Conservation (phyloP, 805 yeast genomes). For the Ogataea wickerhamii region DNA sequence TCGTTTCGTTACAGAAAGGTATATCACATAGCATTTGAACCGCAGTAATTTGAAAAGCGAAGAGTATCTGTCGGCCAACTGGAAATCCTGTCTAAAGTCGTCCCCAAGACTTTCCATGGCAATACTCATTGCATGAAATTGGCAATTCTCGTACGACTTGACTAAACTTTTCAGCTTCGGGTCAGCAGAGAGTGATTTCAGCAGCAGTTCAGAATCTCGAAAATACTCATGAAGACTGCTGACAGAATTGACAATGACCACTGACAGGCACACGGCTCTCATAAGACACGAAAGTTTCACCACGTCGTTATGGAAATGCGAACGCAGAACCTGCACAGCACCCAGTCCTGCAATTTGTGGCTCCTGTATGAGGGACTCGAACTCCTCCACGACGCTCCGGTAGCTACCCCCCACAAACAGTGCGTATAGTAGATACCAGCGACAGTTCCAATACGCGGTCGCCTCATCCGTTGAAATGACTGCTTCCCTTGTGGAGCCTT, state of each 20-base stretch:
- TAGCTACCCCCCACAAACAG: constrained; percentile 25
- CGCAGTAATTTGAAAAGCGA: constrained; percentile 26
- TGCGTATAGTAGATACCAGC: constrained; percentile 28
- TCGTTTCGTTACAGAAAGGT: constrained; percentile 30
- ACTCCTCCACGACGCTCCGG: constrained; percentile 20
- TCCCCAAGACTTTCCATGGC: constrained; percentile 10
- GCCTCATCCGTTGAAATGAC: constrained; percentile 18
- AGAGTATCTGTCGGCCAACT: constrained; percentile 24
- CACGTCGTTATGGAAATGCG: constrained; percentile 15
- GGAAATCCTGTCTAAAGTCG: constrained; percentile 20
- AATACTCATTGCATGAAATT: constrained; percentile 21
- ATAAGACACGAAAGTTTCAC: constrained; percentile 17
- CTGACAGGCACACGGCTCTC: constrained; percentile 19
- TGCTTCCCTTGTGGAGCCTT: constrained; percentile 1
- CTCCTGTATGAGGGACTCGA: constrained; percentile 14
- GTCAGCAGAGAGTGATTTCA: constrained; percentile 22
- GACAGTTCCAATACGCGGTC: constrained; percentile 28
- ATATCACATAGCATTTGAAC: constrained; percentile 30
- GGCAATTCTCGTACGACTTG: constrained; percentile 23
- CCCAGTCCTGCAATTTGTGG: constrained; percentile 12
- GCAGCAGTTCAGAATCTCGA: constrained; percentile 10
- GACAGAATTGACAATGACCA: constrained; percentile 16
- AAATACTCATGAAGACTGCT: constrained; percentile 9
- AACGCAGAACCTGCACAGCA: constrained; percentile 19
- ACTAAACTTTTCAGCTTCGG: constrained; percentile 21